Base-by-base conservation (phyloP, 2,329 filamentous ascomycete species). In the Aspergillus uvarum region DNA sequence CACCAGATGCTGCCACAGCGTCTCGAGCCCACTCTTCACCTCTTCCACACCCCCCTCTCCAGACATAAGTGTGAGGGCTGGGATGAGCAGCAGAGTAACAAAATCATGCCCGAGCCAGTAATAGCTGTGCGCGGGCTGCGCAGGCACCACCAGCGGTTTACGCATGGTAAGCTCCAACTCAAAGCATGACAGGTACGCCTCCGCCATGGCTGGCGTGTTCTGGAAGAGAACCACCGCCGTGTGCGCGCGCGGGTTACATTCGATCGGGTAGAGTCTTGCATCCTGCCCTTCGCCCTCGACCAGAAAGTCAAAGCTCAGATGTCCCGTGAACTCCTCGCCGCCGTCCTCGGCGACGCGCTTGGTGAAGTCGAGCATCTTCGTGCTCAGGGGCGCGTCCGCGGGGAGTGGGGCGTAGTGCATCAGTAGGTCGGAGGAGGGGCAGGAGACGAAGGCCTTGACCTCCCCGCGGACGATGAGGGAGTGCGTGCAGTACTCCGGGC, bases 291-390 rank as follows among this genome's bases (percentile, higher is more conserved):
- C 8, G 14, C 52, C 52, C 7, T 24, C n/a, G 16, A 54, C 22
- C 3, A 54, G 6, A 12, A 54, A 54, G 11, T 54, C 35, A 24
- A 54, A 54, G n/a, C 52, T 54, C n/a, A 54, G 19, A 19, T 54
- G 52, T 1, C 52, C 52, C 16, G 52, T 54, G 5, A 47, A 54
- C 6, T 31, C 35, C 32, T 8, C 12, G 4, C 52, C 52, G 19
- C 52, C 52, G 4, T 47, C 35, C n/a, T 26, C 52, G 4, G 52
- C 52, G 11, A 54, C 52, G 12, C 52, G 52, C 21, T 24, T 26
- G 7, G 52, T 54, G 31, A 54, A 54, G 7, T 54, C 52, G 29
- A 54, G 52, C 52, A 54, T 54, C 35, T 47, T 54, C 21, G 19
- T 38, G 24, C 19, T 54, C 8, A 54, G 52, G 6, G 52, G 4